Evolutionary conservation across 2,329 filamentous ascomycete species (phyloP), one percentile per base, ranked within the genome.

Genomic region (Colletotrichum truncatum): DNA sequence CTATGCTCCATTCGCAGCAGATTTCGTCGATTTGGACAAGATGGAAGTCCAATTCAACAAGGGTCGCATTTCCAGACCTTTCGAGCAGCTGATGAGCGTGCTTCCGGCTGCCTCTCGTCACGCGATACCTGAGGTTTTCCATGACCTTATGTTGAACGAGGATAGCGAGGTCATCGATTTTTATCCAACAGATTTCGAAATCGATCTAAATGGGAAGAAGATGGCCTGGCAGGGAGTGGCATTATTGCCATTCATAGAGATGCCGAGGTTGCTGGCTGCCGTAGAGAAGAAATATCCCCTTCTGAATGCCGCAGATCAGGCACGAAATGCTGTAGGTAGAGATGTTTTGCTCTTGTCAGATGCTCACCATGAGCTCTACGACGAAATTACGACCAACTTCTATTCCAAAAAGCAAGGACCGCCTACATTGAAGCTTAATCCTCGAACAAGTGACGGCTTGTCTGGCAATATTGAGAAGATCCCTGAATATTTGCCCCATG

Each of bases 31-130:
- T 60, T 84, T 99, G 46, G 87, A 85, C 55, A 89, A 93, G 70
- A 89, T 97, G 84, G 85, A 92, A 30, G 88, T 97, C 69, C 82
- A 86, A 16, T 99, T 99, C 71, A 87, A 93, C 64, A 93, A 94
- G 77, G 95, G 95, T 10, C 88, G 85, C 51, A 92, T 93, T 4
- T 98, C 97, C 71, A 91, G 85, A 70, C 97, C 96, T 0, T 99
- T 97, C 74, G 96, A 99, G 79, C 96, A 99, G 78, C 84, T 99
- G 52, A 99, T 99, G 96, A 97, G 96, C 72, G 96, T 99, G 53
- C 85, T 99, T 73, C 96, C 96, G 14, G 94, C 96, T 4, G 93
- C 93, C 3, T 98, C 95, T 11, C 93, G 94, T 59, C 94, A 98
- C 76, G 93, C 95, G 14, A 90, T 99, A 48, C 96, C 96, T 0